Evolutionary conservation across 2,329 filamentous ascomycete species (phyloP).

Genomic region (Daldinia sp.): DNA sequence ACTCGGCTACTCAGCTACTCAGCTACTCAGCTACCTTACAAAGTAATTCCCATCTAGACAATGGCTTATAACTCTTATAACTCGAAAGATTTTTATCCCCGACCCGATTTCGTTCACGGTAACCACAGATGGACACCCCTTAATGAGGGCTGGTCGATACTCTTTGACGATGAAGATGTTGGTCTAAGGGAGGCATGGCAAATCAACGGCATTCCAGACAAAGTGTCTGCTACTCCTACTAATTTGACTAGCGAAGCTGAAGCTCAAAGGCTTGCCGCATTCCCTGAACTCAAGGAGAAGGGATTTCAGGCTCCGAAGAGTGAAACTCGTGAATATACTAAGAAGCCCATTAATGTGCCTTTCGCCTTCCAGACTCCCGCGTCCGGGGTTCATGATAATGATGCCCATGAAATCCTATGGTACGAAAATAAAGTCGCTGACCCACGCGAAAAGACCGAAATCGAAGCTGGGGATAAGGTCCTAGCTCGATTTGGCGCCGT

Average conservation of each 20-base stretch:
- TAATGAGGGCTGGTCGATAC: slow-evolving; percentile 69
- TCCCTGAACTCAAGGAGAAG: slow-evolving; percentile 58
- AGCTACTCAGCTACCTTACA: too few relatives aligned
- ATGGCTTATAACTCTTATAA: slow-evolving; percentile 46
- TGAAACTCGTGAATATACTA: slow-evolving; percentile 50
- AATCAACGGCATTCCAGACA: slow-evolving; percentile 56
- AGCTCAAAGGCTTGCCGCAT: slow-evolving; percentile 58
- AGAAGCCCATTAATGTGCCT: slow-evolving; percentile 66
- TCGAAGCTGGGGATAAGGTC: slow-evolving; percentile 52
- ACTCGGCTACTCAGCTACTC: too few relatives aligned
- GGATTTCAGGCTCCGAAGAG: slow-evolving; percentile 50
- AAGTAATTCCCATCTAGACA: slow-evolving; percentile 1
- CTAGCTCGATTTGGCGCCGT: slow-evolving; percentile 67
- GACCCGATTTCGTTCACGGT: slow-evolving; percentile 69
- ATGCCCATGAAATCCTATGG: slow-evolving; percentile 73
- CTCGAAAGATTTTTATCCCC: slow-evolving; percentile 59
- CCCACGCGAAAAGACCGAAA: slow-evolving; percentile 55
- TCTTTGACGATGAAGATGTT: slow-evolving; percentile 70
- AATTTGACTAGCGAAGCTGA: slow-evolving; percentile 47
- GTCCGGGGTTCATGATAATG: slow-evolving; percentile 67
- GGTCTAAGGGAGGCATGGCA: slow-evolving; percentile 65
- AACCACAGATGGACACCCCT: slow-evolving; percentile 66
- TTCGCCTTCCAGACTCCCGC: slow-evolving; percentile 72
- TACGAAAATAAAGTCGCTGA: slow-evolving; percentile 65
- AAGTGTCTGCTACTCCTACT: slow-evolving; percentile 45